Evolutionary conservation across 208 protist species (phyloP), one percentile per base, ranked within the genome.

Genomic region (Leishmania martiniquensis): DNA sequence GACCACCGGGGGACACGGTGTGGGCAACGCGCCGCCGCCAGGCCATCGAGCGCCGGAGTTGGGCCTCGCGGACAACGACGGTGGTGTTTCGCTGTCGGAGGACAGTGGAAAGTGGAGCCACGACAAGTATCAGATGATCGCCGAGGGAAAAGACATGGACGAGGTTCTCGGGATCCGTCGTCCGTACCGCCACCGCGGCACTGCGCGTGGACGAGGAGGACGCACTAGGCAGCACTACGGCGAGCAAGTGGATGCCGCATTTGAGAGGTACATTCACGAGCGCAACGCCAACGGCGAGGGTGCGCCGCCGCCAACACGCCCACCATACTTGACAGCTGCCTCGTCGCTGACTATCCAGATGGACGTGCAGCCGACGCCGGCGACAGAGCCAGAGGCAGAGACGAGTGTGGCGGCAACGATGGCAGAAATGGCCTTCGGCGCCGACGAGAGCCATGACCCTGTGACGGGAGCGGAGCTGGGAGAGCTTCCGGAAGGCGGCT

Each of bases 101-200:
- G 74, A 79, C 9, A 72, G 67, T 37, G 80, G 44, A 29, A 88
- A 83, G 72, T 97, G 93, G 93, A 79, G 79, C 54, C 93, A 97
- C 65, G 93, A 97, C 82, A 90, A 89, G 57, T 97, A 95, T 72
- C 77, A 94, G 47, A 59, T 91, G 52, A 70, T 93, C 6, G 74
- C 85, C 45, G 78, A 92, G 65, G 90, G 89, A 4, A 89, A 82
- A 65, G 78, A 85, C 37, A 88, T 92, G 83, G 81, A 88, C 45
- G 89, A 89, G 80, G 88, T 91, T 51, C 83, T 90, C 3, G 85
- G 82, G 15, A 65, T 87, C 37, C 67, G 79, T 39, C 78, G 78
- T 42, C 73, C 60, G 47, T 51, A 57, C 42, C 57, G 73, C 2
- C 68, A 76, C 7, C 80, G 83, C 25, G 76, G 83, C 42, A 72